Base-by-base conservation (phyloP, 2,329 filamentous ascomycete species). In the Diaporthe velutina region DNA sequence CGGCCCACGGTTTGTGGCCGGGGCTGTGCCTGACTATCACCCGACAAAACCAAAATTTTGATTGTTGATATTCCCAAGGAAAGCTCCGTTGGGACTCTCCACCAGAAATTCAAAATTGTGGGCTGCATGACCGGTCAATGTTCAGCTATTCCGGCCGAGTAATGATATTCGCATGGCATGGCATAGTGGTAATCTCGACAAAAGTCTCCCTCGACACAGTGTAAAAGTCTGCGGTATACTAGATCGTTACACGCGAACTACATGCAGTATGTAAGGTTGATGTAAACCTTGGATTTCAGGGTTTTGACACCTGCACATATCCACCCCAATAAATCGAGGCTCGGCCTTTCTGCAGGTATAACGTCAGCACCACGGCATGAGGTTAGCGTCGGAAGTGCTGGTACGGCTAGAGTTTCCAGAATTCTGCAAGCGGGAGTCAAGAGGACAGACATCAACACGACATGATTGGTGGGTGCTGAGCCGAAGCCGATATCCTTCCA, bases 21-120 rank as follows among this genome's bases (percentile, higher is more conserved):
- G n/a, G 64, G 33, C 48, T 54, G 64, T 68, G 48, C 64, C 48
- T 54, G 64, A 54, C 48, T 52, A 67, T 68, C 64, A 54, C n/a
- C 64, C 48, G 48, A 40, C 4, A 22, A 54, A 28, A 22, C 22
- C 33, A 68, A 54, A 38, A 17, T 30, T 4, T 54, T 38, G 22
- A 54, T 19, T 67, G 30, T 54, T 40, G 48, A 30, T 38, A 40
- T 40, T n/a, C 48, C 17, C 33, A 28, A 3, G 30, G 15, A 2
- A 54, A 40, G 64, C 54, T 54, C 10, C n/a, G 48, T 68, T 68
- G 48, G 40, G 64, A n/a, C 33, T 68, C 48, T 54, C 48, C 40
- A 22, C 45, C 25, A 38, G 33, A 12, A 54, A 40, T 30, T 30
- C 33, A 40, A 68, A 52, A 54, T 1, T 40, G 33, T n/a, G 64